Evolutionary conservation across 768 basidiomycete genomes (phyloP).

Genomic region (Hericium rajendrae): DNA sequence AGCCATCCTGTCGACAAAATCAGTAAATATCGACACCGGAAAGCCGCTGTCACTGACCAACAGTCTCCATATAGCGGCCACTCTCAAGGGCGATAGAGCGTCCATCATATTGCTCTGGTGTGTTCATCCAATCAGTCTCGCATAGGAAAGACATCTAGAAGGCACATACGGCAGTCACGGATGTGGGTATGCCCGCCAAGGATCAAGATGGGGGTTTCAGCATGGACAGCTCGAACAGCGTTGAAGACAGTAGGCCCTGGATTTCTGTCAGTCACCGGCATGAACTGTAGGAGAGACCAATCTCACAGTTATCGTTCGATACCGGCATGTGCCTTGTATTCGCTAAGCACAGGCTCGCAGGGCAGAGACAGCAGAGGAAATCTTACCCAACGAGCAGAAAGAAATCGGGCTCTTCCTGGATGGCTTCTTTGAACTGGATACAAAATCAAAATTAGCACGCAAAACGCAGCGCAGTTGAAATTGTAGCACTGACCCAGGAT

Average conservation of each 20-base stretch:
- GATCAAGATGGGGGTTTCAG: slow-evolving; percentile 70
- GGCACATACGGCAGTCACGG: slow-evolving; percentile 47
- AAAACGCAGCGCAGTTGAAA: background rate
- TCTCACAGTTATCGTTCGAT: slow-evolving; percentile 52
- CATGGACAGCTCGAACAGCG: slow-evolving; percentile 64
- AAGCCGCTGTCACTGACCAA: slow-evolving; percentile 39
- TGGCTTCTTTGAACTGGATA: slow-evolving; percentile 63
- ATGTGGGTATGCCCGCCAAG: slow-evolving; percentile 80
- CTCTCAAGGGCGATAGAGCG: slow-evolving; percentile 76
- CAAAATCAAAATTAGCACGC: background rate
- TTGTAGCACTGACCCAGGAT: slow-evolving; percentile 40
- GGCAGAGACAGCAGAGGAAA: background rate
- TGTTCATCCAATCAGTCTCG: background rate
- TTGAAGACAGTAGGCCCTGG: slow-evolving; percentile 65
- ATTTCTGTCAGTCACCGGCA: background rate
- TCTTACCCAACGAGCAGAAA: slow-evolving; percentile 65
- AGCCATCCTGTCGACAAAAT: slow-evolving; percentile 19
- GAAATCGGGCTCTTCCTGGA: slow-evolving; percentile 71
- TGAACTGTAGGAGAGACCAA: background rate
- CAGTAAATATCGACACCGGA: slow-evolving; percentile 39
- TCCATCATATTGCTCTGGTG: slow-evolving; percentile 52
- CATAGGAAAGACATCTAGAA: background rate
- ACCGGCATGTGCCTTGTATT: slow-evolving; percentile 73
- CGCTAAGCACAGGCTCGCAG: background rate
- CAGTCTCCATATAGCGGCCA: slow-evolving; percentile 88